Conservation (phyloP, 2,329 filamentous ascomycete species). For the Aurifilum marmelostoma region DNA sequence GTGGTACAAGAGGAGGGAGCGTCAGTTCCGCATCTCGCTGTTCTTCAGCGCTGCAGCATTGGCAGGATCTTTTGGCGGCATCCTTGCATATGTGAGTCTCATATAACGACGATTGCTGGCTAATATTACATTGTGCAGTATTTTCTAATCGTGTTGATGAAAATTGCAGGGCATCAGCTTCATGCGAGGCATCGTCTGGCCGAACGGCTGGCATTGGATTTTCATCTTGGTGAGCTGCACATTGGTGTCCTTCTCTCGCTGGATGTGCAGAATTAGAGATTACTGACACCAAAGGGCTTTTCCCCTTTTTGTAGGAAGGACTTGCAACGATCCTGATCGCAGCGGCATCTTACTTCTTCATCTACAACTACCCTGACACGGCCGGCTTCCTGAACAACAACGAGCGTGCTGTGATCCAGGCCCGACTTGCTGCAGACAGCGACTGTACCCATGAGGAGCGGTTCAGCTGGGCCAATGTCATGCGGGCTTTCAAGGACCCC, state of each 20-base stretch:
- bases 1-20: conserved; percentile 59
- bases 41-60: conserved; percentile 60
- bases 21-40: conserved; percentile 58
- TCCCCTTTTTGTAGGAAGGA: conserved; percentile 48
- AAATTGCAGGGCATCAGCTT: conserved; percentile 52
- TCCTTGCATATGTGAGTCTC: conserved; percentile 53
- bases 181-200: conserved; percentile 56
- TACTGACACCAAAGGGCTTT: neutral
- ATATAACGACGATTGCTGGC: too few species aligned
- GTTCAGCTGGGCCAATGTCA: conserved; percentile 70
- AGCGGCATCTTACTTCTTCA: conserved; percentile 57
- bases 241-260: neutral
- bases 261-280: neutral
- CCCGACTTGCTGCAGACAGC: conserved; percentile 67
- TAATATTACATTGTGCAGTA: too few species aligned
- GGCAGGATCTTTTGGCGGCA: conserved; percentile 60
- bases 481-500: conserved; percentile 65
- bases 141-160: neutral
- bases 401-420: conserved; percentile 61
- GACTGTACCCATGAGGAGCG: conserved; percentile 70
- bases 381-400: conserved; percentile 59
- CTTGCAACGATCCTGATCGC: conserved; percentile 58
- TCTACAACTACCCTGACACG: conserved; percentile 67
- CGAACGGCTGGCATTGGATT: conserved; percentile 61
- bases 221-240: conserved; percentile 56